Evolutionary conservation across 345 rosid genomes (phyloP).

Genomic region (Eucalyptus guilfoylei): DNA sequence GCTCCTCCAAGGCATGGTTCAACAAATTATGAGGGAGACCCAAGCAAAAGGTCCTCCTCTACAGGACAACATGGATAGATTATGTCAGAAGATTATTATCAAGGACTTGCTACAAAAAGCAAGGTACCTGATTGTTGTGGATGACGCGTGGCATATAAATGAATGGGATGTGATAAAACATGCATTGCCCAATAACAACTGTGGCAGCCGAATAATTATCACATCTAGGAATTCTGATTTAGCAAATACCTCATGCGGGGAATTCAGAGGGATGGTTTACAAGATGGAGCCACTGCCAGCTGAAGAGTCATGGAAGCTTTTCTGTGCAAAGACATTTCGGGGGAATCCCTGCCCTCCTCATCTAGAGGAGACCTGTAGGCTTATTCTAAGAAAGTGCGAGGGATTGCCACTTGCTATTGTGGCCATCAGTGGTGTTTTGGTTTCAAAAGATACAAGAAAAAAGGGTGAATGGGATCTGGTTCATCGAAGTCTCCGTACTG

Average conservation of each 20-base stretch:
- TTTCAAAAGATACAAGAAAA: slow-evolving; percentile 4
- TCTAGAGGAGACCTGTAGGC: slow-evolving; percentile 8
- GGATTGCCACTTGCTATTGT: slow-evolving; percentile 36
- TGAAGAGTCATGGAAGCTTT: slow-evolving; percentile 16
- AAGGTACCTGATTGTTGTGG: slow-evolving; percentile 20
- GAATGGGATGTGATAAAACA: slow-evolving; percentile 19
- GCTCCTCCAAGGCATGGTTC: slow-evolving; percentile 1
- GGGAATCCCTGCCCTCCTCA: slow-evolving; percentile 13
- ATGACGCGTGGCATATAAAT: slow-evolving; percentile 13
- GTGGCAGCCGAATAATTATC: slow-evolving; percentile 15
- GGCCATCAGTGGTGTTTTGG: slow-evolving; percentile 32
- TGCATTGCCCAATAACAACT: slow-evolving; percentile 8
- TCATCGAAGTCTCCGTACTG: slow-evolving; percentile 10
- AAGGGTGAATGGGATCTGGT: slow-evolving; percentile 22
- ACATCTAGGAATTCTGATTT: slow-evolving; percentile 17
- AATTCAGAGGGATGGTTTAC: slow-evolving; percentile 8
- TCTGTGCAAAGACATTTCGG: slow-evolving; percentile 19
- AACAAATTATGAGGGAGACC: slow-evolving; percentile 1
- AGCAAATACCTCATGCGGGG: not conserved
- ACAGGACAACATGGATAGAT: slow-evolving; percentile 1
- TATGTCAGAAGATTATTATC: not conserved
- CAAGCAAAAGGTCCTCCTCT: not conserved
- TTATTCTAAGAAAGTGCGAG: slow-evolving; percentile 19
- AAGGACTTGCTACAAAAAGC: not conserved
- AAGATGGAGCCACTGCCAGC: slow-evolving; percentile 7